phyloP scores from a whole-genome alignment of 495 filamentous ascomycete species.

The Penicillium flavigenum region DNA sequence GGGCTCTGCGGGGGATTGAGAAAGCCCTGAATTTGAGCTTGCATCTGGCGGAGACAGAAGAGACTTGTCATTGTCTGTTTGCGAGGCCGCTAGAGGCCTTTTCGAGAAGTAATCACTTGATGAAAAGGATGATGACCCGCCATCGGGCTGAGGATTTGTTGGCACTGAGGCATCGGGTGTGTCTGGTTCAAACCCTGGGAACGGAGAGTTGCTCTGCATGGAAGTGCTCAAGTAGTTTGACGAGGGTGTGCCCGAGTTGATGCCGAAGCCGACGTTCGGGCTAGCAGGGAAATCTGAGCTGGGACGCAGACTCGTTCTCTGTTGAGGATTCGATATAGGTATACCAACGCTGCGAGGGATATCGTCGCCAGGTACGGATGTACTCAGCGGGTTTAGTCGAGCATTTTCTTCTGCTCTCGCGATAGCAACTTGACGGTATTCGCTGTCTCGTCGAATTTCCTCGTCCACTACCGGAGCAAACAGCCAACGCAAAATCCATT shows the following conservation, averaged over 20 bases:
- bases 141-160: constrained; percentile 40
- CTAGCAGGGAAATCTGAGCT: constrained; percentile 57
- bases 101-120: constrained; percentile 68
- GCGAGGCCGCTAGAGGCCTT: constrained; percentile 20
- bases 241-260: constrained; percentile 28
- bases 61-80: constrained; percentile 34
- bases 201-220: constrained; percentile 28
- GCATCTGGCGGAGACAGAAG: constrained; percentile 51
- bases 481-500: constrained; percentile 93
- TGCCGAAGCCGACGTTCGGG: constrained; percentile 62
- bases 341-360: constrained; percentile 49
- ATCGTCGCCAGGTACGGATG: constrained; percentile 62
- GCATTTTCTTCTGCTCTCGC: constrained; percentile 57
- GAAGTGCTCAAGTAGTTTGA: constrained; percentile 30
- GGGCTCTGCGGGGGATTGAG: constrained; percentile 61
- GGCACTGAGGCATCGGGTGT: constrained; percentile 20
- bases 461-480: constrained; percentile 88
- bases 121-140: constrained; percentile 45
- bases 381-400: constrained; percentile 52
- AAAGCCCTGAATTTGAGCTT: constrained; percentile 43
- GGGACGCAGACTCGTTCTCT: constrained; percentile 61
- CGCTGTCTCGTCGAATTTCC: constrained; percentile 77
- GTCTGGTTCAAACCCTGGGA: constrained; percentile 26
- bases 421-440: constrained; percentile 65
- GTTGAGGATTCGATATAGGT: constrained; percentile 46